Evolutionary conservation across 345 rosid genomes (phyloP), one percentile per base, ranked within the genome.

Genomic region (Lumnitzera littorea): DNA sequence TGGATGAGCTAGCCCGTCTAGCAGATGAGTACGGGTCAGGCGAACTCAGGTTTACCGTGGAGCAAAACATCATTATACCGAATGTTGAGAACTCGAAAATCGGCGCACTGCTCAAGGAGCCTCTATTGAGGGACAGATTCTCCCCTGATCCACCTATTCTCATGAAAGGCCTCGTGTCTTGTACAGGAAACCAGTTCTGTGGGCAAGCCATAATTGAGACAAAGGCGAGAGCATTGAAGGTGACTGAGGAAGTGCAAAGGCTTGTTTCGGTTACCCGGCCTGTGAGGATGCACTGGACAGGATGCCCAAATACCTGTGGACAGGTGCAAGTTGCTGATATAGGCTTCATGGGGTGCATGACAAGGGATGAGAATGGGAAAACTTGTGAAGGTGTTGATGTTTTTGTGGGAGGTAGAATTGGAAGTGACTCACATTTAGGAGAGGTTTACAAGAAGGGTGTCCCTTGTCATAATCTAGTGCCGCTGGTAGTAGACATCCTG

Each of bases 121-220:
- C 86, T 5, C 72, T 86, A 10, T 52, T 94, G 55, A 77, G 65
- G 61, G 64, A 75, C 62, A 58, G 74, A 48, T 94, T 87, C 72
- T 82, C 90, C 2, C 85, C 95, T 3, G 82, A 82, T 65, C 98
- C 97, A 24, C 80, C 95, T 9, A 68, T 91, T 62, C 74, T 94
- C 0, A 87, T 90, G 95, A 83, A 87, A 78, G 91, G 95, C 0
- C 62, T 94, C 31, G 97, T 94, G 17, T 88, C 97, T 2, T 94
- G 99, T 80, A 94, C 99, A 0, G 99, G 98, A 14, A 91, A 72
- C 76, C 91, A 90, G 66, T 94, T 94, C 48, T 87, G 96, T 13
- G 96, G 99, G 25, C 99, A 94, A 67, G 97, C 86, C 3, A 87
- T 94, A 13, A 94, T 90, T 12, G 99, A 94, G 77, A 94, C 99